Evolutionary conservation across 139 green algal species (phyloP).

Genomic region (Desmodesmus armatus): DNA sequence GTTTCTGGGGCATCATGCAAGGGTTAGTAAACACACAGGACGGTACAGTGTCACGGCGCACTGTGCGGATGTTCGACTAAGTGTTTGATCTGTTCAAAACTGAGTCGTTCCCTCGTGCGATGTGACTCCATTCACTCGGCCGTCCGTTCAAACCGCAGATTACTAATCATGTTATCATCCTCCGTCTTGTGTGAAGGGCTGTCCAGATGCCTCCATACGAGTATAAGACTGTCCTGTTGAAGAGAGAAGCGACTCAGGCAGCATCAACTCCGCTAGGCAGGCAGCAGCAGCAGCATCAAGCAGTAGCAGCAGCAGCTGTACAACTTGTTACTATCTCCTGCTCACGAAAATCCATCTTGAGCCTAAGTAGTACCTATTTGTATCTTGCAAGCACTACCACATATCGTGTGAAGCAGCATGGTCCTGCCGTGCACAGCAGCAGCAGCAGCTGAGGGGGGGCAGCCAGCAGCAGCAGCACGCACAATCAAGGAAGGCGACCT

Average conservation of each 20-base stretch:
- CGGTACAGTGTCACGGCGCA: conserved; percentile 38
- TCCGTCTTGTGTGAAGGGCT: background rate
- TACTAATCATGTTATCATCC: background rate
- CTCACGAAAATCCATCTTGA: too few species aligned
- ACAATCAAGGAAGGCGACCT: conserved; percentile 78
- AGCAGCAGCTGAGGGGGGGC: background rate
- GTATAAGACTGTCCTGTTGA: background rate
- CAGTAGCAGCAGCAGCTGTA: background rate
- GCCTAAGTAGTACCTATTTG: too few species aligned
- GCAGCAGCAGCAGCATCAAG: background rate
- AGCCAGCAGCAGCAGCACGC: background rate
- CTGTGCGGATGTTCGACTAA: conserved; percentile 48
- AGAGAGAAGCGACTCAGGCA: too few species aligned
- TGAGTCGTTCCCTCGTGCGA: too few species aligned
- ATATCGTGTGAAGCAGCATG: too few species aligned
- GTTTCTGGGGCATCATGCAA: background rate
- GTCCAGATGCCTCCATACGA: background rate
- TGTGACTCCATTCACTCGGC: too few species aligned
- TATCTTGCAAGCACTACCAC: too few species aligned
- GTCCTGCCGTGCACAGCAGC: conserved; percentile 16
- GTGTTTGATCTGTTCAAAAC: too few species aligned
- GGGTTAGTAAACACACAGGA: conserved; percentile 43
- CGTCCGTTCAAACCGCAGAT: background rate
- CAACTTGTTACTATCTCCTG: too few species aligned
- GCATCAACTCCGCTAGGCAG: too few species aligned